Percentiles rank a stretch among this genome's conserved stretches.
Conservation (phyloP, 1,139 yeast species). For the Taiozyma onychis region DNA sequence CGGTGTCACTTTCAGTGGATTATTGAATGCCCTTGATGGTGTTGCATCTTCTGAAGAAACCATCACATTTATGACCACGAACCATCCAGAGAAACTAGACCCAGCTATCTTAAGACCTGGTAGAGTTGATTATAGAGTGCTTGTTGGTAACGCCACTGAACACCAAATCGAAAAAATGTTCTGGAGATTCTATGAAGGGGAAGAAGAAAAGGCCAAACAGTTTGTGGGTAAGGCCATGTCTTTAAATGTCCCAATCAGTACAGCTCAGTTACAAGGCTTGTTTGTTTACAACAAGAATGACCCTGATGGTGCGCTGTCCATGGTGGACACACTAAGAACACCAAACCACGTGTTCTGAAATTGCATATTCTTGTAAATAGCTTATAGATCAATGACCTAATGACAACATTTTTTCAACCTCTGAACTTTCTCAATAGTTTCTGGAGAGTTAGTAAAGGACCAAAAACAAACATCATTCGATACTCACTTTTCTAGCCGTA, state of each 20-base stretch:
- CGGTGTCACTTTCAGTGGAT: conserved; percentile 93
- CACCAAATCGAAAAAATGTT: conserved; percentile 83
- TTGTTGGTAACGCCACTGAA: conserved; percentile 79
- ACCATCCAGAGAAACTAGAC: conserved; percentile 90
- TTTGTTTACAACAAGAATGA: conserved; percentile 88
- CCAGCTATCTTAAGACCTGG: conserved; percentile 88
- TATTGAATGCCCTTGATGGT: conserved; percentile 91
- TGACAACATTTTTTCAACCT: conserved; percentile 8
- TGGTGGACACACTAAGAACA: conserved; percentile 43
- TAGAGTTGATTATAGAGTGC: conserved; percentile 78
- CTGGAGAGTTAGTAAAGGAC: background rate
- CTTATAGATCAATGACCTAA: background rate
- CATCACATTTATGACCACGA: conserved; percentile 95
- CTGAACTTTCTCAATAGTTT: conserved; percentile 16
- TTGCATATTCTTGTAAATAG: background rate
- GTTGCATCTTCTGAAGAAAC: conserved; percentile 99
- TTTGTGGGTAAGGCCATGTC: conserved; percentile 51
- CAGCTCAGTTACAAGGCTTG: conserved; percentile 93
- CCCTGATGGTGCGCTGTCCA: conserved; percentile 69
- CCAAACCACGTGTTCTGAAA: conserved; percentile 29
- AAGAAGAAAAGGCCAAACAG: conserved; percentile 49
- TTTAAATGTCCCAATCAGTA: conserved; percentile 61
- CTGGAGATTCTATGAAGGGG: conserved; percentile 74
- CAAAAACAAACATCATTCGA: background rate
- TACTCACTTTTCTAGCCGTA: conserved; percentile 18